A percentile compares a stretch with the other conserved stretches of the same genome.
Evolutionary conservation across 1,284 basidiomycete species (phyloP).

Genomic region (Schizophyllum commune): DNA sequence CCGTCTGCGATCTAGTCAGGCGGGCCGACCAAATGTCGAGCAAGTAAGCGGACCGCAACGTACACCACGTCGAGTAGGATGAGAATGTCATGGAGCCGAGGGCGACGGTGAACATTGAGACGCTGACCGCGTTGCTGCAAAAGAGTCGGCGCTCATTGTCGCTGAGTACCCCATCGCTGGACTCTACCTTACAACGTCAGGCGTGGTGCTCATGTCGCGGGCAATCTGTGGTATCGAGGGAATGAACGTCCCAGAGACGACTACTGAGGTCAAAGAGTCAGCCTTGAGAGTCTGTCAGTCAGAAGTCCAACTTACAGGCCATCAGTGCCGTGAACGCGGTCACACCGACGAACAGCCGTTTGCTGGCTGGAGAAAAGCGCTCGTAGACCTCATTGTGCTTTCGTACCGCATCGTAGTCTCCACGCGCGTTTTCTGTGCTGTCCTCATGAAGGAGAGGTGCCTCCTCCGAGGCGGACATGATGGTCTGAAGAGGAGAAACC

Average conservation of each 20-base stretch:
- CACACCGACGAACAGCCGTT: slow-evolving; percentile 36
- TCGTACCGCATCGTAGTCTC: slow-evolving; percentile 4
- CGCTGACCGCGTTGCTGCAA: slow-evolving; percentile 22
- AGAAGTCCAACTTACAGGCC: slow-evolving; percentile 28
- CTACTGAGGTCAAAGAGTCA: slow-evolving; percentile 19
- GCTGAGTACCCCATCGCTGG: background rate
- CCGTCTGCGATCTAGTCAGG: slow-evolving; percentile 16
- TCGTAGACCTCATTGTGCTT: slow-evolving; percentile 35
- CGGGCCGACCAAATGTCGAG: background rate
- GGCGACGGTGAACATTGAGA: slow-evolving; percentile 9
- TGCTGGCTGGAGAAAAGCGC: slow-evolving; percentile 38
- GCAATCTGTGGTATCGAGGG: slow-evolving; percentile 36
- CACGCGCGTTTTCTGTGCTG: background rate
- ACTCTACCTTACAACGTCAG: slow-evolving; percentile 22
- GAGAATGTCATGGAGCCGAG: slow-evolving; percentile 27
- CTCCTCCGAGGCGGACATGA: slow-evolving; percentile 15
- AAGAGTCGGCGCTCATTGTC: background rate
- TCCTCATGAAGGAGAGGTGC: slow-evolving; percentile 15
- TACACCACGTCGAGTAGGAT: slow-evolving; percentile 26
- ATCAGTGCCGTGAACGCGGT: slow-evolving; percentile 40
- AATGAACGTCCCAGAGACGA: slow-evolving; percentile 33
- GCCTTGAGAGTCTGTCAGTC: background rate
- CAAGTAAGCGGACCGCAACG: background rate
- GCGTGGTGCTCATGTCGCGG: slow-evolving; percentile 24
- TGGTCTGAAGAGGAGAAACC: background rate